Base-by-base conservation (phyloP, 192 early-diverging fungal species). In the Chytriomyces sp. region DNA sequence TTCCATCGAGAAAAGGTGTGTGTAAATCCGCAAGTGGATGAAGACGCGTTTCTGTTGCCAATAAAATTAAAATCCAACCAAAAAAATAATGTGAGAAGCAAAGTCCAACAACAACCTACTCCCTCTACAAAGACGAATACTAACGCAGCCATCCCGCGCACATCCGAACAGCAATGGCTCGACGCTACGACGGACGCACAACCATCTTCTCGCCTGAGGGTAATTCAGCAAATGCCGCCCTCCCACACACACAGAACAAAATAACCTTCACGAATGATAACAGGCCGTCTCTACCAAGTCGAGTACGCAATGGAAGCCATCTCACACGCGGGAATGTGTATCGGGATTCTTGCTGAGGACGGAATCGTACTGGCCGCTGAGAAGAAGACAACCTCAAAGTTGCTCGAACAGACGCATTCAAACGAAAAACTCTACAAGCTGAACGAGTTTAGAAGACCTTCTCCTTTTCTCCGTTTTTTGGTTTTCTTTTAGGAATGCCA, bases 291-390 rank as follows among this genome's bases (percentile, higher is more conserved):
- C 61, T 96, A 97, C 85, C 98, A 99, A 87, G 98, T 99, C 71
- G 98, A 99, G 86, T 98, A 99, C 84, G 98, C 98, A 26, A 98
- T 99, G 96, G 96, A 99, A 83, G 97, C 98, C 48, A 98, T 99
- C 82, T 96, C 94, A 6, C 96, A 95, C 75, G 98, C 97, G 43
- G 96, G 96, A 60, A 98, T 93, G 68, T 92, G 93, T 16, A 90
- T 99, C 35, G 98, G 98, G 57, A 91, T 99, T 73, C 89, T 95
- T 67, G 87, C 93, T 61, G 91, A 89, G 57, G 96, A 99, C 69
- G 98, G 98, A 60, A 89, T 98, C 60, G 94, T 99, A 4, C 89
- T 99, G 79, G 97, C 95, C 24, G 98, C 98, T 28, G 96, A 98
- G 84, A 97, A 97, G 78, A 96, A 96, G 86, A 92, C 93, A 0